A percentile compares a stretch with the other conserved stretches of the same genome.
Conservation (phyloP, 73 alveolate genomes). For the Symbiodinium pilosum region DNA sequence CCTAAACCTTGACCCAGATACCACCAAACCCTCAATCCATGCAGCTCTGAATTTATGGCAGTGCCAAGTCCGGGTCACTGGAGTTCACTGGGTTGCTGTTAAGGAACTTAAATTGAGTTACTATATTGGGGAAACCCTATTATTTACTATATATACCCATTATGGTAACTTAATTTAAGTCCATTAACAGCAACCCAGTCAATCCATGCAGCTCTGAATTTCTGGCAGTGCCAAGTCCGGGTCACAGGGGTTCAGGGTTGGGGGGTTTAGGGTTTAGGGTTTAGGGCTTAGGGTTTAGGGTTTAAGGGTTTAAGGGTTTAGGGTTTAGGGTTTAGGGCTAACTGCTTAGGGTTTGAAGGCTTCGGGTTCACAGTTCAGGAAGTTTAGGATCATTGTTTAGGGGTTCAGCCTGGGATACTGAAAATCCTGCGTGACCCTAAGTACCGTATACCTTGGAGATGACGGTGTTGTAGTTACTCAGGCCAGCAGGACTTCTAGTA, state of each 20-base stretch:
- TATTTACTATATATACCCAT: too few species aligned
- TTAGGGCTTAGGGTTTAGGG: neutral
- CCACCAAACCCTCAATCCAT: neutral
- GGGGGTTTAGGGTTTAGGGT: neutral
- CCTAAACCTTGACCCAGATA: neutral
- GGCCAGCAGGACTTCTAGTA: too few species aligned
- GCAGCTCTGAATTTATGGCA: neutral
- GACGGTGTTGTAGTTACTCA: too few species aligned
- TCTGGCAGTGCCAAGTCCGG: conserved; percentile 3
- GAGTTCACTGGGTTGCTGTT: too few species aligned
- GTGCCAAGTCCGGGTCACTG: too few species aligned
- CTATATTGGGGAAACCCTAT: too few species aligned
- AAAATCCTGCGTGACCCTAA: too few species aligned
- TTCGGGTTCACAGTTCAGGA: neutral
- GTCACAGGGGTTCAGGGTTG: neutral
- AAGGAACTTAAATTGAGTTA: too few species aligned
- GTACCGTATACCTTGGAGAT: too few species aligned
- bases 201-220: conserved; percentile 6
- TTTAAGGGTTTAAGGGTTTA: neutral
- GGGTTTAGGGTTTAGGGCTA: neutral
- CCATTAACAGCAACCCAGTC: conserved; percentile 7
- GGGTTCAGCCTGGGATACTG: neutral
- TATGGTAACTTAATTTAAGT: too few species aligned
- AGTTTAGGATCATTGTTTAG: neutral
- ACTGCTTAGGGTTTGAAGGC: neutral